These are phyloP conservation scores for Puya raimondii DNA, from an alignment of 176 grass and related monocot genomes.

Conservation along the genomic window DNA sequence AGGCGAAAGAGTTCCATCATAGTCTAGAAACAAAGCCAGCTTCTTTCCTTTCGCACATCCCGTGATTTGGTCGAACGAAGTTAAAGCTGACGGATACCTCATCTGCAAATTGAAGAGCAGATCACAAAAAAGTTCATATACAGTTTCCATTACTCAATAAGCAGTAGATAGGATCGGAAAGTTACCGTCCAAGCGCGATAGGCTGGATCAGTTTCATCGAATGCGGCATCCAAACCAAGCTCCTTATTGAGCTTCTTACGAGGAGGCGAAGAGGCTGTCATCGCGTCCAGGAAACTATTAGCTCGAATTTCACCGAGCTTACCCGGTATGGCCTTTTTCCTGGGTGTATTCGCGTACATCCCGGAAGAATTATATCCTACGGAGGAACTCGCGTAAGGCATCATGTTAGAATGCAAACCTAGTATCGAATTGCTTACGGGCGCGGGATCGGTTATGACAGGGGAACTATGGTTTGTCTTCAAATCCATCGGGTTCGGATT, in stretches of 20 bases:
- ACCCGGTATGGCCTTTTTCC: slow-evolving; percentile 22
- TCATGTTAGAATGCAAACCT: slow-evolving; percentile 46
- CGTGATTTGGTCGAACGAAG: slow-evolving; percentile 32
- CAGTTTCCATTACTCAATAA: neutral
- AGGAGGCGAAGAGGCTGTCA: slow-evolving; percentile 73
- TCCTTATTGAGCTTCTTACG: slow-evolving; percentile 55
- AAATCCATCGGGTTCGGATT: slow-evolving; percentile 45
- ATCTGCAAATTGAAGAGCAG: slow-evolving; percentile 25
- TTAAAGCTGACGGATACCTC: slow-evolving; percentile 47
- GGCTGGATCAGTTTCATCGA: slow-evolving; percentile 34
- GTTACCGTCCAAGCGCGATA: slow-evolving; percentile 56
- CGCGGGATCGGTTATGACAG: slow-evolving; percentile 54
- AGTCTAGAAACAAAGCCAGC: slow-evolving; percentile 42
- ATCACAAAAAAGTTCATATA: neutral
- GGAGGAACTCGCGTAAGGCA: slow-evolving; percentile 46
- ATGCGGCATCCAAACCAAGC: slow-evolving; percentile 18
- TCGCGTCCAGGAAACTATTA: slow-evolving; percentile 66
- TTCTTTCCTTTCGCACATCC: slow-evolving; percentile 24
- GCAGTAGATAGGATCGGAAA: slow-evolving; percentile 10
- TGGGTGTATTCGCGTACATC: slow-evolving; percentile 22
- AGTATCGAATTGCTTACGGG: slow-evolving; percentile 37
- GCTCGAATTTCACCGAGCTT: slow-evolving; percentile 62
- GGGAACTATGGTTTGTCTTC: slow-evolving; percentile 41
- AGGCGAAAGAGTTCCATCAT: slow-evolving; percentile 44
- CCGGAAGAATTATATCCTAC: slow-evolving; percentile 35